Evolutionary conservation across 148 eudicot genomes (phyloP), one percentile per base, ranked within the genome.

Genomic region (Rhododendron williamsianum): DNA sequence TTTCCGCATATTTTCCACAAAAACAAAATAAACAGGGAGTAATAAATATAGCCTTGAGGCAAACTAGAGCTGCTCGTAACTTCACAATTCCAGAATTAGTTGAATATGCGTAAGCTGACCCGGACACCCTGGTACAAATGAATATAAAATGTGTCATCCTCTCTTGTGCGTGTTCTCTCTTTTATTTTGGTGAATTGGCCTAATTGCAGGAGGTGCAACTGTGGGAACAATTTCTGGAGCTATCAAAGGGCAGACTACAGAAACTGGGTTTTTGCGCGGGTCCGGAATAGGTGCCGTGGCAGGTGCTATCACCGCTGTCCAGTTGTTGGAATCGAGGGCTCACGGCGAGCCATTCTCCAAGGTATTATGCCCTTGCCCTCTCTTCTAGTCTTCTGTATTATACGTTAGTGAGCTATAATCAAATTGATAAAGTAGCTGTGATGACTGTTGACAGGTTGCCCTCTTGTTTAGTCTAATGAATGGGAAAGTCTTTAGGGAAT

Each of bases 161-260:
- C 35, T 69, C 74, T 27, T 27, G 27, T 27, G 18, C 4, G 12
- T 25, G 12, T 25, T 69, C 6, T 69, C 2, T n/a, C 12, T 27
- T 23, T 25, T 10, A n/a, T 41, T 35, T 12, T n/a, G 25, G 16
- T 18, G 18, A 6, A 69, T 25, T 69, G 74, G 19, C 9, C 4
- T 56, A n/a, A 72, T 25, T 54, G 85, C 71, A 96, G 99, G 99
- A 79, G 99, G 99, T 76, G 95, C 94, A 49, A 86, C 84, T 36
- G 85, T 96, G 36, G 99, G 99, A 83, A 84, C 89, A 71, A 86
- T 96, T 41, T 90, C 89, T 58, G 99, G 99, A 85, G 95, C 96
- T 23, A 89, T 96, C 85, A 91, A 95, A 92, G 99, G 99, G 54
- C 99, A 95, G 84, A 94, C 98, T 0, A 96, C 99, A 1, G 99